phyloP scores from a whole-genome alignment of 768 basidiomycete species.

The Russula emetica region DNA sequence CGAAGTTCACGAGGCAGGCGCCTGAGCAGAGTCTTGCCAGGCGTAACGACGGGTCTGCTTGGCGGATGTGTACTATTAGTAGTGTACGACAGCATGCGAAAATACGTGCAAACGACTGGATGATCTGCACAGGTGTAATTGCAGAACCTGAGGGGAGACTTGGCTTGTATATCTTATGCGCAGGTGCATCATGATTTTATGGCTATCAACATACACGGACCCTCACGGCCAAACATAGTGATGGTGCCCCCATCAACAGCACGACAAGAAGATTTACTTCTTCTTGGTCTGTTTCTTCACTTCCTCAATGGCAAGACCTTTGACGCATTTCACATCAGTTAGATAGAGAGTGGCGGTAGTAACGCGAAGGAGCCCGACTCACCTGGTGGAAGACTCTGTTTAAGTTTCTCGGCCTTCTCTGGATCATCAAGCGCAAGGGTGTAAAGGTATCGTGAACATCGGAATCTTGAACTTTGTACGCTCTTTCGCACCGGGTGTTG shows the following conservation, averaged over 20 bases:
- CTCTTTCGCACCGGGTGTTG: slow-evolving; percentile 62
- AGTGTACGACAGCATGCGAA: slow-evolving; percentile 6
- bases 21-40: slow-evolving; percentile 18
- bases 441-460: slow-evolving; percentile 95
- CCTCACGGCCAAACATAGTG: background rate
- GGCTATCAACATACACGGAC: slow-evolving; percentile 17
- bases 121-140: slow-evolving; percentile 6
- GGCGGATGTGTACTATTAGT: slow-evolving; percentile 18
- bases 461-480: slow-evolving; percentile 98
- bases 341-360: background rate
- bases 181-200: slow-evolving; percentile 18
- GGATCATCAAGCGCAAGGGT: slow-evolving; percentile 94
- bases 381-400: slow-evolving; percentile 94
- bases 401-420: slow-evolving; percentile 98
- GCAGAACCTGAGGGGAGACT: background rate
- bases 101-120: slow-evolving; percentile 7
- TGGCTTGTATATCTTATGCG: slow-evolving; percentile 8
- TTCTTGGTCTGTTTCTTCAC: slow-evolving; percentile 63
- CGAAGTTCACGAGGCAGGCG: background rate
- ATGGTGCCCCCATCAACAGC: background rate
- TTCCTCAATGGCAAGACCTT: slow-evolving; percentile 71
- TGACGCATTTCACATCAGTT: background rate
- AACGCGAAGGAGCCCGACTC: slow-evolving; percentile 33
- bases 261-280: slow-evolving; percentile 45
- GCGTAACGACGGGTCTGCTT: slow-evolving; percentile 10